Percentiles rank a stretch among this genome's conserved stretches.
Evolutionary conservation across 495 filamentous ascomycete genomes (phyloP).

Genomic region (Niebla homalea): DNA sequence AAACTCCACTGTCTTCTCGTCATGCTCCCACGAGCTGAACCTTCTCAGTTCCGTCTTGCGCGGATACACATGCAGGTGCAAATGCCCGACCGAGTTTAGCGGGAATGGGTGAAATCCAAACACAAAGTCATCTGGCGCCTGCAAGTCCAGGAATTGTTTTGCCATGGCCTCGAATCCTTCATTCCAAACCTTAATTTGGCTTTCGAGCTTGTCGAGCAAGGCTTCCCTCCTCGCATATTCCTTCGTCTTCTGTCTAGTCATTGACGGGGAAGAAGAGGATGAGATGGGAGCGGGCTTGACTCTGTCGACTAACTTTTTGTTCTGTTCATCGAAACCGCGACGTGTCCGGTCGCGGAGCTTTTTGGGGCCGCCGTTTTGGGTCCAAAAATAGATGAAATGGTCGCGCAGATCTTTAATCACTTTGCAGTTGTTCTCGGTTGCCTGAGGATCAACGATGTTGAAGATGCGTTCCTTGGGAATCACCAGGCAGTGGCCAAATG

Average conservation of each 20-base stretch:
- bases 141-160: constrained; percentile 2
- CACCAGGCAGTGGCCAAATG: constrained; percentile 22
- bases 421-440: constrained; percentile 4
- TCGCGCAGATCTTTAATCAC: constrained; percentile 19
- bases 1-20: constrained; percentile 21
- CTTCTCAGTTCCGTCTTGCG: constrained; percentile 6
- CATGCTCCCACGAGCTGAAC: constrained; percentile 15
- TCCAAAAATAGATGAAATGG: constrained; percentile 17
- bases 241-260: background rate
- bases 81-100: constrained; percentile 19
- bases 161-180: constrained; percentile 1
- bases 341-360: constrained; percentile 7
- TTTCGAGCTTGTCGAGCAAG: constrained; percentile 2
- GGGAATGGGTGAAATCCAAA: constrained; percentile 22
- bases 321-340: constrained; percentile 9
- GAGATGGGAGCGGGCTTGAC: no score
- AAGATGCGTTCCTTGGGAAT: constrained; percentile 20
- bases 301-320: background rate
- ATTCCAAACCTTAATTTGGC: background rate
- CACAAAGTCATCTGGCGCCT: constrained; percentile 16
- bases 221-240: background rate
- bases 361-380: background rate
- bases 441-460: constrained; percentile 21
- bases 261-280: no score
- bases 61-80: constrained; percentile 25